Evolutionary conservation across 345 rosid genomes (phyloP), one percentile per base, ranked within the genome.

Genomic region (Salix viminalis): DNA sequence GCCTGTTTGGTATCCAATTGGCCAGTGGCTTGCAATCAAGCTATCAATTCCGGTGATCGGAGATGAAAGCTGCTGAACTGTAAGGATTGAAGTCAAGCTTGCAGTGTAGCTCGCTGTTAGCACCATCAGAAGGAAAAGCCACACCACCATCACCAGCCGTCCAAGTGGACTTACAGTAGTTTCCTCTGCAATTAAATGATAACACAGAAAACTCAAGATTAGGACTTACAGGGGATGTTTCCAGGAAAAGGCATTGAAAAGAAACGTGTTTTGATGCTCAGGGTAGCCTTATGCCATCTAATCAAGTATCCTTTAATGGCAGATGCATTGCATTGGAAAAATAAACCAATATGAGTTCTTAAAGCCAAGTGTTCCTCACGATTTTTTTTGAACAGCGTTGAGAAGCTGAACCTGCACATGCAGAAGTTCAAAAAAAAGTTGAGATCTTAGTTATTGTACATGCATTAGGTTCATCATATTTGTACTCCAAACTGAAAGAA

Each of bases 21-120:
- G 97, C 85, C 83, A 84, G 24, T 76, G 78, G 69, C 79, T 90
- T 42, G 88, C 28, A 75, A 92, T 75, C 83, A 95, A 85, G 88
- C 93, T 95, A 12, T 91, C 97, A 4, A 95, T 89, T 54, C 97
- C 97, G 14, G 90, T 86, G 70, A 95, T 88, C 44, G 94, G 84
- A 6, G 94, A 92, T 7, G 94, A 85, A 67, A 95, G 97, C 81
- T 91, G 95, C 77, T 84, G 96, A 56, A 95, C 85, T 13, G 99
- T 92, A 34, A 95, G 94, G 79, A 95, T 92, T 60, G 99, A 90
- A 73, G 96, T 90, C 84, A 95, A 87, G 82, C 92, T 88, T 2
- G 99, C 99, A 2, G 99, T 95, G 80, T 92, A 95, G 86, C 97
- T 92, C 56, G 99, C 91, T 6, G 89, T 88, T 79, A 95, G 67